Conservation (phyloP, 768 basidiomycete genomes). For the Russula ochroleuca region DNA sequence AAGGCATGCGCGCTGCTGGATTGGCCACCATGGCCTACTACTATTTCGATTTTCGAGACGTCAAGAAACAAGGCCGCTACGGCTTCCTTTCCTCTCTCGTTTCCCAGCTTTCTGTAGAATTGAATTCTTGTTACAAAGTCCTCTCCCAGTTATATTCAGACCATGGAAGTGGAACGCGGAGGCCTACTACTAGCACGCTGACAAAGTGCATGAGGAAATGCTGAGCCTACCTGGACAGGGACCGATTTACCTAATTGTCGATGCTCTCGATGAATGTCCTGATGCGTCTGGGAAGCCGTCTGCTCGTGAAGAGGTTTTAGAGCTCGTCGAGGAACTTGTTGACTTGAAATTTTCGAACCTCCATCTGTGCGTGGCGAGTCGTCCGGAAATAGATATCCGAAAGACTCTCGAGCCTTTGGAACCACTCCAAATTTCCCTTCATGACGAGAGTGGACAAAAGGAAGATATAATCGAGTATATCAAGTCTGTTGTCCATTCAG, state of each 20-base stretch:
- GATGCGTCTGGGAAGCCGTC: not conserved
- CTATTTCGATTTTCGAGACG: not conserved
- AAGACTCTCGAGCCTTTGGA: not conserved
- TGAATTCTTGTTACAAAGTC: too few species aligned
- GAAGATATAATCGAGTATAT: too few species aligned
- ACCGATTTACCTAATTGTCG: not conserved
- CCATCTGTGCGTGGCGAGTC: not conserved
- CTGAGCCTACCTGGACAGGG: not conserved
- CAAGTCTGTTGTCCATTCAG: too few species aligned
- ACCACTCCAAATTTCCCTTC: too few species aligned
- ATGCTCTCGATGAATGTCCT: constrained; percentile 7
- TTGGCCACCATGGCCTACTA: not conserved
- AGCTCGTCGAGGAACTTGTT: not conserved
- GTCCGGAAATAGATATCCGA: not conserved
- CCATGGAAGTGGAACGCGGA: not conserved
- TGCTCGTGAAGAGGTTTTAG: not conserved
- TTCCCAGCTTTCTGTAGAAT: constrained; percentile 3
- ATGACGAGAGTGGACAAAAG: too few species aligned
- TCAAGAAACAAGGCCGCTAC: not conserved
- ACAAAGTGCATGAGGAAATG: not conserved
- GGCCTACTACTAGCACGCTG: not conserved
- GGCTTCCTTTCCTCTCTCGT: not conserved
- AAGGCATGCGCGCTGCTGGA: not conserved
- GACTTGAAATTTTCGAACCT: not conserved
- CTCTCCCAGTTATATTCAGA: not conserved